phyloP scores from a whole-genome alignment of 1,284 basidiomycete genomes.

The Serendipita sp. region DNA sequence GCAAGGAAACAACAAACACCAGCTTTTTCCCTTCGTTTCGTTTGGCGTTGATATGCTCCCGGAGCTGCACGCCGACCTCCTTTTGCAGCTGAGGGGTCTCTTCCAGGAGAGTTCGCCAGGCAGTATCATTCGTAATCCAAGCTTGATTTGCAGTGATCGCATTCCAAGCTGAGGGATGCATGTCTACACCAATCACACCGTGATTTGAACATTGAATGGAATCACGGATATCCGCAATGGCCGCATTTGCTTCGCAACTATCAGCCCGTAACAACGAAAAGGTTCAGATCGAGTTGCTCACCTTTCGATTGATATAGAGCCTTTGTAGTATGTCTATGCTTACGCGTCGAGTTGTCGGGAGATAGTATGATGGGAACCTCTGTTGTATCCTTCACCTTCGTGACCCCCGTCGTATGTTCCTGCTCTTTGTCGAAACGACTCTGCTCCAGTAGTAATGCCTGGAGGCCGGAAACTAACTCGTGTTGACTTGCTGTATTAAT shows the following conservation, averaged over 20 bases:
- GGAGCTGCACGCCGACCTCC: constrained; percentile 47
- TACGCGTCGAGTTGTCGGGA: constrained; percentile 2
- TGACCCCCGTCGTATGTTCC: neutral
- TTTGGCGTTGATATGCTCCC: constrained; percentile 45
- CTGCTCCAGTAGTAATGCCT: constrained; percentile 62
- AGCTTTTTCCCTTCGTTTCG: constrained; percentile 49
- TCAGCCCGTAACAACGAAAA: neutral
- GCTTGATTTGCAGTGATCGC: constrained; percentile 33
- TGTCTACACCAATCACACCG: constrained; percentile 54
- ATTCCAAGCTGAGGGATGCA: constrained; percentile 45
- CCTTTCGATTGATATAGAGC: constrained; percentile 3
- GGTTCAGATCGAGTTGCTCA: neutral
- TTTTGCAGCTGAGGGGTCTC: constrained; percentile 41
- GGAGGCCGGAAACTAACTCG: constrained; percentile 58
- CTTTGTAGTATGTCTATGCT: constrained; percentile 2
- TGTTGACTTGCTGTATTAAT: constrained; percentile 33
- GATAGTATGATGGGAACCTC: constrained; percentile 8
- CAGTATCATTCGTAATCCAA: constrained; percentile 63
- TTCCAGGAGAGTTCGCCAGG: constrained; percentile 44
- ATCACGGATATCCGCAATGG: constrained; percentile 3
- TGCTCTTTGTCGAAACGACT: constrained; percentile 41
- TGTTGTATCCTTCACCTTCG: neutral
- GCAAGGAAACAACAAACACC: constrained; percentile 50
- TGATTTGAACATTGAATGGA: neutral
- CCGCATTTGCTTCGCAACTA: neutral